phyloP scores from a whole-genome alignment of 768 basidiomycete genomes.

The Suillus clintonianus region DNA sequence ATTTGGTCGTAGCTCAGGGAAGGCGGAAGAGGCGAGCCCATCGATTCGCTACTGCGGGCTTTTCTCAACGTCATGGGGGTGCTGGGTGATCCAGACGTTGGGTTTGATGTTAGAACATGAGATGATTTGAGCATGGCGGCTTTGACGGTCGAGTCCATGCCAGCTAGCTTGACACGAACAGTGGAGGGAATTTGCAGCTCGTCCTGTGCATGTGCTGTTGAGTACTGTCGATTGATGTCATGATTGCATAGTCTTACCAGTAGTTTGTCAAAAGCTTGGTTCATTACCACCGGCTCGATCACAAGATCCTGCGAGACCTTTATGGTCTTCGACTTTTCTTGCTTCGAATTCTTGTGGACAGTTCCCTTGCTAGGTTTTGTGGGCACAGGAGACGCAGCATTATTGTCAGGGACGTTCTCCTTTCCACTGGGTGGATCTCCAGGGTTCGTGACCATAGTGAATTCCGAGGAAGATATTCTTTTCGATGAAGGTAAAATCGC shows the following conservation, averaged over 20 bases:
- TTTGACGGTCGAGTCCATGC: slow-evolving; percentile 85
- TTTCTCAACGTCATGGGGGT: slow-evolving; percentile 64
- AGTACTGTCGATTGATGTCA: background rate
- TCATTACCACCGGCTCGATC: slow-evolving; percentile 45
- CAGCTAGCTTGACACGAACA: slow-evolving; percentile 73
- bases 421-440: slow-evolving; percentile 57
- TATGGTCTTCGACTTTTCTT: slow-evolving; percentile 46
- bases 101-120: slow-evolving; percentile 54
- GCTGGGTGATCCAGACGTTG: slow-evolving; percentile 36
- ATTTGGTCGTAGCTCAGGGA: slow-evolving; percentile 38
- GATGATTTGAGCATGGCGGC: slow-evolving; percentile 92
- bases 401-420: slow-evolving; percentile 62
- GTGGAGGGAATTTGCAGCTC: slow-evolving; percentile 85
- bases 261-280: slow-evolving; percentile 78
- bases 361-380: slow-evolving; percentile 25
- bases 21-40: slow-evolving; percentile 53
- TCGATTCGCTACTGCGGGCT: slow-evolving; percentile 73
- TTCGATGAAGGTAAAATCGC: slow-evolving; percentile 67
- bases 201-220: slow-evolving; percentile 50
- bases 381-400: slow-evolving; percentile 31
- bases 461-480: slow-evolving; percentile 66
- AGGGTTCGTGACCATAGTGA: slow-evolving; percentile 66
- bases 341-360: slow-evolving; percentile 27
- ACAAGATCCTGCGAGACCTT: slow-evolving; percentile 43
- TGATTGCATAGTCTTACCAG: slow-evolving; percentile 52